Evolutionary conservation across 1,284 basidiomycete genomes (phyloP), one percentile per base, ranked within the genome.

Genomic region (Ceratobasidium sp.): DNA sequence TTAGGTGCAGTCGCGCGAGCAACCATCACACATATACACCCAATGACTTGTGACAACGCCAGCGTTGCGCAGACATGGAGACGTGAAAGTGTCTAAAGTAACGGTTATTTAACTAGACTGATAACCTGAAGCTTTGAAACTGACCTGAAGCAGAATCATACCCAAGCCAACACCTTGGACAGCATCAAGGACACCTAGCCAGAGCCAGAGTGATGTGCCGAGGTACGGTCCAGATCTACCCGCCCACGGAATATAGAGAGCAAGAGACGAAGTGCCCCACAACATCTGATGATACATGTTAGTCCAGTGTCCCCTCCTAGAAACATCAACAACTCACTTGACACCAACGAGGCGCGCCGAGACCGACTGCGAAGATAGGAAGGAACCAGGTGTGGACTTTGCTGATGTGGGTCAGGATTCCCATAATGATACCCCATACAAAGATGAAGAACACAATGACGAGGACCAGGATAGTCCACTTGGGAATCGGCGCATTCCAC

Each of bases 361-460:
- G 86, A 77, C 94, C 94, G 71, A 97, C 93, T 9, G 94, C 94
- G 77, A 97, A 97, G 18, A 97, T 92, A 71, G 94, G 93, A 59
- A 97, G 82, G 18, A 97, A 83, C 94, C 94, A 97, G 12, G 94
- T 96, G 79, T 97, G 94, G 4, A 92, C 92, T 82, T 95, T 96
- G 78, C 92, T 92, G 81, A 95, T 89, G 77, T 90, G 85, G 18
- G 92, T 96, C 78, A 97, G 84, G 67, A 94, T 82, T 70, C 85
- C 80, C 79, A 97, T 83, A 80, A 93, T 83, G 12, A 87, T 77
- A 14, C 85, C 92, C 94, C 94, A 97, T 60, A 96, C 86, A 72
- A 87, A 88, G 74, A 96, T 81, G 82, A 97, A 97, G 87, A 97
- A 97, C 30, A 85, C 79, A 77, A 91, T 80, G 79, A 96, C 86